Evolutionary conservation across 192 early-diverging fungal species (phyloP).

Genomic region (Coemansia sp.): DNA sequence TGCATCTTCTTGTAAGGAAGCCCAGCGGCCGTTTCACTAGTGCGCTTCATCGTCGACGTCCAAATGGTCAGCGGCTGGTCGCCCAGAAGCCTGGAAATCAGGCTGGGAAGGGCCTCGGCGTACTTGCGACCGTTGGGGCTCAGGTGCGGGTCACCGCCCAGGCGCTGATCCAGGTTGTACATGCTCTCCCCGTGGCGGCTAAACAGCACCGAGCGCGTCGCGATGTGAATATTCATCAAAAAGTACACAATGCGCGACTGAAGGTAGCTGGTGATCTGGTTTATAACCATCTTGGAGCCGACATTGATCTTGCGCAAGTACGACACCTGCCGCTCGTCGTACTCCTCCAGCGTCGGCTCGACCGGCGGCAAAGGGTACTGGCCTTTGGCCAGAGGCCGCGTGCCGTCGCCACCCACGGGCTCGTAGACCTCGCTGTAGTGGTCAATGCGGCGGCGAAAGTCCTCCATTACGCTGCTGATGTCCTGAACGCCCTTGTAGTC

Average conservation of each 20-base stretch:
- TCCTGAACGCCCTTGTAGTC: conserved; percentile 85
- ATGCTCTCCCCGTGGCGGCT: conserved; percentile 89
- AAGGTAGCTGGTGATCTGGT: conserved; percentile 92
- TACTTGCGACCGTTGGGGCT: conserved; percentile 84
- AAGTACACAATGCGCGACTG: conserved; percentile 97
- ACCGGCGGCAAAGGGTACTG: conserved; percentile 47
- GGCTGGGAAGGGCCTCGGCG: conserved; percentile 73
- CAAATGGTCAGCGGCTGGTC: conserved; percentile 80
- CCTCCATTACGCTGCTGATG: conserved; percentile 78
- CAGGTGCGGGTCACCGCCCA: conserved; percentile 93
- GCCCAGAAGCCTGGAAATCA: conserved; percentile 74
- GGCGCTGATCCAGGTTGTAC: conserved; percentile 86
- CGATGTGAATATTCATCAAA: conserved; percentile 98
- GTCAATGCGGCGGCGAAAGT: conserved; percentile 86
- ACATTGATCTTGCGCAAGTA: conserved; percentile 97
- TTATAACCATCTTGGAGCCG: conserved; percentile 84
- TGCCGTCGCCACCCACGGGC: conserved; percentile 62
- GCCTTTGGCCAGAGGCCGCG: conserved; percentile 42
- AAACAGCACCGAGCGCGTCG: conserved; percentile 90
- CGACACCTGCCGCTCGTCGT: conserved; percentile 63
- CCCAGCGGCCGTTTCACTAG: conserved; percentile 79
- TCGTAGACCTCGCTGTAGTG: conserved; percentile 93
- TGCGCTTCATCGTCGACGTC: conserved; percentile 94
- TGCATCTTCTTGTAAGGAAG: conserved; percentile 84
- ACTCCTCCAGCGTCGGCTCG: conserved; percentile 40